These are phyloP conservation scores for Mycosphaerella arachidis DNA, from an alignment of 2,329 filamentous ascomycete species.

Conservation along the genomic window DNA sequence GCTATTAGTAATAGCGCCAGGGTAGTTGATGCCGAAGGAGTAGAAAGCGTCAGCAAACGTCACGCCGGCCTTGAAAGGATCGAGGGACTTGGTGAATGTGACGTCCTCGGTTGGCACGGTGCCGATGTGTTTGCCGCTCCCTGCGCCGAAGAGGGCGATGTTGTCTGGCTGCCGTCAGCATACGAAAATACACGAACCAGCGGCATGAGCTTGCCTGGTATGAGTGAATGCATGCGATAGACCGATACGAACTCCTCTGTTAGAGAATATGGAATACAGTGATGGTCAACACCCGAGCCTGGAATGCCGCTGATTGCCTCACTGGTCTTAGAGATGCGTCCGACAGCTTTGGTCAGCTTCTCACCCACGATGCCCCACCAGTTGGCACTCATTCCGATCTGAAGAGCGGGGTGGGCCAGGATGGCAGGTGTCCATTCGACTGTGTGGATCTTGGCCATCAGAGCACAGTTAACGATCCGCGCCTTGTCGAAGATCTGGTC, in stretches of 20 bases:
- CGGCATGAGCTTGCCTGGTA: conserved; percentile 35
- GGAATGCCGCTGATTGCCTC: conserved; percentile 42
- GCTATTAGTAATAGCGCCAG: conserved; percentile 43
- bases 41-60: conserved; percentile 41
- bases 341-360: conserved; percentile 39
- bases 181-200: conserved; percentile 18
- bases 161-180: conserved; percentile 15
- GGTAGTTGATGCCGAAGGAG: conserved; percentile 47
- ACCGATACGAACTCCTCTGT: conserved; percentile 44
- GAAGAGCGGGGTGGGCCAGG: conserved; percentile 41
- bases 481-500: conserved; percentile 46
- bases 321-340: conserved; percentile 38
- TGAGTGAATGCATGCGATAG: conserved; percentile 42
- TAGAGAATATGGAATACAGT: conserved; percentile 39
- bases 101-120: conserved; percentile 33
- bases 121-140: conserved; percentile 26
- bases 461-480: conserved; percentile 42
- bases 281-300: conserved; percentile 37
- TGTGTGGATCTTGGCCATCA: conserved; percentile 50
- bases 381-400: conserved; percentile 44
- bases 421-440: conserved; percentile 50
- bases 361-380: conserved; percentile 46
- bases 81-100: conserved; percentile 34
- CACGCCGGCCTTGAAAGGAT: conserved; percentile 30
- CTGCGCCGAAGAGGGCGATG: conserved; percentile 36